Evolutionary conservation across 306 rosid genomes (phyloP), one percentile per base, ranked within the genome.

Genomic region (Purshia tridentata): DNA sequence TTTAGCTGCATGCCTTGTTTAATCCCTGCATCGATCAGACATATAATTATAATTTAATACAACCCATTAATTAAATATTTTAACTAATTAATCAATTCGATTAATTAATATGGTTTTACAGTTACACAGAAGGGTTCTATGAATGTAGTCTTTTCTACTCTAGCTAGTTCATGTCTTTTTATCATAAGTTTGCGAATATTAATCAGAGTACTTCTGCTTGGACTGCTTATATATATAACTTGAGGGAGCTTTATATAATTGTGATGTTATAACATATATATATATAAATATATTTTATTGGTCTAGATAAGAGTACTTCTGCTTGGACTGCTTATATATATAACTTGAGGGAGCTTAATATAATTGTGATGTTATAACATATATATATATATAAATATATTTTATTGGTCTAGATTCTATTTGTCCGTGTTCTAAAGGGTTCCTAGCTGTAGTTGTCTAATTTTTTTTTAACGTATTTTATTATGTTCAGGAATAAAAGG

Each of bases 1-100:
- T 44, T 62, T 29, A 48, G 81, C 76, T 81, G 84, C n/a, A n/a
- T n/a, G n/a, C 79, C 66, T 18, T 81, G 82, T 71, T 79, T 75
- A 72, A 57, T 16, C 64, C 79, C 80, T 23, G 61, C 71, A 83
- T 76, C n/a, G n/a, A n/a, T n/a, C 49, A n/a, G 59, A 50, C 72
- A 35, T 11, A 59, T 15, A 29, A 59, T 59, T 13, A 29, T 59
- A 37, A 29, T 29, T 13, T 45, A 49, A 37, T 8, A 44, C 19
- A 64, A 65, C 6, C 6, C 53, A 45, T 11, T 10, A 13, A 13
- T 19, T 44, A 46, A 15, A 35, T 3, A 60, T 5, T 46, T 63
- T 40, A 15, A 18, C 15, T 29, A 69, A 53, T 12, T n/a, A 6
- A 40, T 52, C 4, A 41, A 35, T 68, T 10, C 29, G 44, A 6